Evolutionary conservation across 768 basidiomycete genomes (phyloP), one percentile per base, ranked within the genome.

Genomic region (Phallus indusiatus): DNA sequence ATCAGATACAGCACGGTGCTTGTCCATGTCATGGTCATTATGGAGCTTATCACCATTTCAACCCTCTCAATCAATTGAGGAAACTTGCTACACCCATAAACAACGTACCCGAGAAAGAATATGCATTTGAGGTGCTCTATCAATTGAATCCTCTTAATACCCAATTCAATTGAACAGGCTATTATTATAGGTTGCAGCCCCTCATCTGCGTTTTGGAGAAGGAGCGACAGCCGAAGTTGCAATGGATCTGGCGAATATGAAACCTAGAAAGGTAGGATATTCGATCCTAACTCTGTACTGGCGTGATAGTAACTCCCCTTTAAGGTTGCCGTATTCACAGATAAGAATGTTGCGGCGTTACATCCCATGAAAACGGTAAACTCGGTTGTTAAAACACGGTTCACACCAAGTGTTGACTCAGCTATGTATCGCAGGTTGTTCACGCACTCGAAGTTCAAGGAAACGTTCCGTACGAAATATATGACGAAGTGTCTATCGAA

Each of bases 241-340:
- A 35, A 91, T 94, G 87, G 93, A 94, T 71, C 78, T 94, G 65
- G 88, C 88, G 78, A 94, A 94, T 73, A 87, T 91, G 88, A 88
- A 85, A 59, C 91, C 93, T 7, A 81, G 82, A 65, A 92, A 90
- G 79, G 90, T 87, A 63, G n/a, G 63, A 10, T 28, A 37, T 61
- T 18, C 3, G 36, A 6, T n/a, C 52, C 62, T 55, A 53, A 14
- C 16, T 48, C 34, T 53, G 42, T 21, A n/a, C n/a, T n/a, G 14
- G 36, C 16, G 6, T 20, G n/a, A 51, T 47, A 33, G 28, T 35
- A 21, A 48, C 22, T 22, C 34, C n/a, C 57, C 53, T 60, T n/a
- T 10, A 67, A 96, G 86, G 90, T 98, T 63, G 95, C 82, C 17
- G 89, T 98, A 20, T 95, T 94, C 69, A 97, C 95, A 4, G 95